phyloP scores from a whole-genome alignment of 129 eudicot species.

The Erigeron canadensis region DNA sequence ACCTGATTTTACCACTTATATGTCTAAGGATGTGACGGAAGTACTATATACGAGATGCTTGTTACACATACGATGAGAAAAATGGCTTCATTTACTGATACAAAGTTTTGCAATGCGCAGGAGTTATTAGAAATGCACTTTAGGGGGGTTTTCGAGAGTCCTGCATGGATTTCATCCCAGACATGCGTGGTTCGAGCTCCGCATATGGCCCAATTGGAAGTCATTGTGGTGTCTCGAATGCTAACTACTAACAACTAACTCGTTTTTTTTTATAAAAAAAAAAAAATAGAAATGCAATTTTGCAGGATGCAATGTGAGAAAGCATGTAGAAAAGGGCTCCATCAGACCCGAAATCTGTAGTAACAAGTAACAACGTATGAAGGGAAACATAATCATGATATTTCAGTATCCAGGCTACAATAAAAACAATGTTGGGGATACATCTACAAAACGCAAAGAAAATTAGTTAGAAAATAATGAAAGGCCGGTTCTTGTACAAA shows the following conservation, averaged over 20 bases:
- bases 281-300: too few relatives aligned
- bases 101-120: slow-evolving; percentile 40
- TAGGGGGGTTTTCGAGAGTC: too few relatives aligned
- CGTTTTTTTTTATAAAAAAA: slow-evolving; percentile 59
- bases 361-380: slow-evolving; percentile 87
- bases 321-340: slow-evolving; percentile 94
- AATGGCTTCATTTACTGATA: background rate
- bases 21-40: background rate
- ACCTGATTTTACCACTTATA: background rate
- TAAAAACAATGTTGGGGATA: slow-evolving; percentile 12
- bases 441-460: slow-evolving; percentile 39
- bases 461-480: slow-evolving; percentile 53
- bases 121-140: slow-evolving; percentile 96
- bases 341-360: slow-evolving; percentile 76
- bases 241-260: slow-evolving; percentile 27
- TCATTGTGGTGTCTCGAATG: too few relatives aligned
- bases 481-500: slow-evolving; percentile 52
- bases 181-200: background rate
- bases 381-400: slow-evolving; percentile 93
- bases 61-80: background rate
- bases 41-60: background rate
- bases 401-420: slow-evolving; percentile 52
- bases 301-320: slow-evolving; percentile 83
- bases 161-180: background rate
- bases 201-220: too few relatives aligned